Percentiles rank a stretch among this genome's conserved stretches.
Conservation (phyloP, 768 basidiomycete genomes). For the Tylopilus balloui region DNA sequence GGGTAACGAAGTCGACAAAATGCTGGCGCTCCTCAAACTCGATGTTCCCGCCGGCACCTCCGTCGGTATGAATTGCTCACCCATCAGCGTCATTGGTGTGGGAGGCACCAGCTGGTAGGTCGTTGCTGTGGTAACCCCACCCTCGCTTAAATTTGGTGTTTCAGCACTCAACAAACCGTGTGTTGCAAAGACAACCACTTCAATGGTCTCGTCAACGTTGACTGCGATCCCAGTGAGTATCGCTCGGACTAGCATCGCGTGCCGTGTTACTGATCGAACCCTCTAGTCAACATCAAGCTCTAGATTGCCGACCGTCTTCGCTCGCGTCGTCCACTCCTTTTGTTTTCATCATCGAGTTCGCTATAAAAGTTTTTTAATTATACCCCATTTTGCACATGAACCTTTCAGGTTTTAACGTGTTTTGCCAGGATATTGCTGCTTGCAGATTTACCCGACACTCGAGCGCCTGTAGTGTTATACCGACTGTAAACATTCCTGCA, state of each 20-base stretch:
- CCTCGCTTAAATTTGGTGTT: neutral
- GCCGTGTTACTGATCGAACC: neutral
- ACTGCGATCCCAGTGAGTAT: slow-evolving; percentile 37
- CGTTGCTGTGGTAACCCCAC: fast-evolving
- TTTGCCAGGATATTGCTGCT: neutral
- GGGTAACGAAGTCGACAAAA: fast-evolving
- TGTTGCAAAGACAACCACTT: slow-evolving; percentile 38
- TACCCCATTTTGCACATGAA: slow-evolving; percentile 8
- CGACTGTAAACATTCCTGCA: neutral
- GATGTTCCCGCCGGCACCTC: fast-evolving
- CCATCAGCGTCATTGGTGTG: slow-evolving; percentile 15
- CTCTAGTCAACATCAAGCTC: slow-evolving; percentile 17
- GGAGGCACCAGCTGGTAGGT: slow-evolving; percentile 20
- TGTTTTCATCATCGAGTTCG: neutral
- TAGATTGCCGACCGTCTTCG: slow-evolving; percentile 2
- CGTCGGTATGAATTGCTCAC: slow-evolving; percentile 33
- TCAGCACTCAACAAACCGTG: slow-evolving; percentile 34
- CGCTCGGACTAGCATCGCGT: neutral
- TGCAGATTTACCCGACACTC: neutral
- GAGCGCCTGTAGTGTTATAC: neutral
- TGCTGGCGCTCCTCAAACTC: fast-evolving
- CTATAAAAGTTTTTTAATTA: slow-evolving; percentile 8
- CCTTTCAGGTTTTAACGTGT: neutral
- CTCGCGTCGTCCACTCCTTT: slow-evolving; percentile 18
- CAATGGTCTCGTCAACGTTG: slow-evolving; percentile 36